Percentiles rank a stretch among this genome's conserved stretches.
These are phyloP conservation scores for Starmera stellimalicola DNA, from an alignment of 1,139 yeast species.

Conservation along the genomic window DNA sequence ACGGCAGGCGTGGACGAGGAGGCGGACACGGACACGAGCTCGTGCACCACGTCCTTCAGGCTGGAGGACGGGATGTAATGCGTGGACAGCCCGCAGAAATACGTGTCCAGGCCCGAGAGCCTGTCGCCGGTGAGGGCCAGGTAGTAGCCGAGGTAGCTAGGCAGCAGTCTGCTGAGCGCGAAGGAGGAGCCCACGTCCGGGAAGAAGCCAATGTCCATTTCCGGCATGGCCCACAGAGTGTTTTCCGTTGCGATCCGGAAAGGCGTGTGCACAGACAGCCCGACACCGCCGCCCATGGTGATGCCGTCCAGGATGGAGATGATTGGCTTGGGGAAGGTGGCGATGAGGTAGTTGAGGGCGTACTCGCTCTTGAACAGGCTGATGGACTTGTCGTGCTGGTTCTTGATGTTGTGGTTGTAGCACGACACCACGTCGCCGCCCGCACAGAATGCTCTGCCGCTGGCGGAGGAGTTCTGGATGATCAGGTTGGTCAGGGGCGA, in stretches of 20 bases:
- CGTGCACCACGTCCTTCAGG: constrained; percentile 48
- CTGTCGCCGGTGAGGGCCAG: constrained; percentile 81
- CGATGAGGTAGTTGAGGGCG: constrained; percentile 66
- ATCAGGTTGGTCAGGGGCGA: constrained; percentile 55
- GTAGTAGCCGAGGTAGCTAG: constrained; percentile 57
- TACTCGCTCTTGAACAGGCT: constrained; percentile 77
- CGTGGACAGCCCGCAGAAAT: constrained; percentile 80
- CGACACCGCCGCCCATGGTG: constrained; percentile 98
- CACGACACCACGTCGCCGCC: constrained; percentile 93
- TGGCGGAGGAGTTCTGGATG: constrained; percentile 48
- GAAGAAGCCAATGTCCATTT: constrained; percentile 91
- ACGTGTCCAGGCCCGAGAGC: constrained; percentile 68
- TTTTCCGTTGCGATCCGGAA: constrained; percentile 87
- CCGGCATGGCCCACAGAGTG: constrained; percentile 95
- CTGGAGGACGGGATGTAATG: constrained; percentile 71
- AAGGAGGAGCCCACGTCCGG: constrained; percentile 95
- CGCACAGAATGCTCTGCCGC: constrained; percentile 61
- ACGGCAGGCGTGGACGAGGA: constrained; percentile 24
- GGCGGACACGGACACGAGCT: constrained; percentile 43
- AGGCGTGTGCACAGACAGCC: constrained; percentile 86
- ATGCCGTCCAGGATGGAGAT: constrained; percentile 85
- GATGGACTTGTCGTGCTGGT: constrained; percentile 42
- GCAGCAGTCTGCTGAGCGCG: constrained; percentile 63
- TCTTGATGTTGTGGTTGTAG: constrained; percentile 40
- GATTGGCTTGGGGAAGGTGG: constrained; percentile 78